Conservation (phyloP, 2,329 filamentous ascomycete species). For the Teratosphaeria epicoccoides region DNA sequence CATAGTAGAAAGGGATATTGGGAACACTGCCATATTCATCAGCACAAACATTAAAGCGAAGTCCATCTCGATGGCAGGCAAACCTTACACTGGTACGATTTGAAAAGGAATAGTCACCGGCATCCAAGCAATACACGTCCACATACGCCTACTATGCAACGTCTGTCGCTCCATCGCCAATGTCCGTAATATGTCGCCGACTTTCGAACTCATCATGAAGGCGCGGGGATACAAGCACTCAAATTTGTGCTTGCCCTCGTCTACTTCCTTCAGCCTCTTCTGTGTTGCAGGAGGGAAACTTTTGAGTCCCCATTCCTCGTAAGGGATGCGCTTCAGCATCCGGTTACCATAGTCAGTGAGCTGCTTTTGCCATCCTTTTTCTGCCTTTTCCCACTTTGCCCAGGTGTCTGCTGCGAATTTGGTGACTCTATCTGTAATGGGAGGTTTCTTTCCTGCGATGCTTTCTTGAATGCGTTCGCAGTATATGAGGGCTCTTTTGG, state of each 20-base stretch:
- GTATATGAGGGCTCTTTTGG: constrained; percentile 81
- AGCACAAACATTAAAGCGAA: constrained; percentile 1
- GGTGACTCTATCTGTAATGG: constrained; percentile 59
- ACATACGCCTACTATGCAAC: constrained; percentile 64
- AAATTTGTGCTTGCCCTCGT: constrained; percentile 55
- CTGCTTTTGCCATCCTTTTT: constrained; percentile 66
- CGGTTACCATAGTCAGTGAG: constrained; percentile 80
- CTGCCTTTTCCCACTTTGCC: constrained; percentile 74
- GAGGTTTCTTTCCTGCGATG: constrained; percentile 39
- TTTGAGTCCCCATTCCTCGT: constrained; percentile 96
- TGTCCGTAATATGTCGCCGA: constrained; percentile 54
- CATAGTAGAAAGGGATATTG: constrained; percentile 94
- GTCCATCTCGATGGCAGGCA: constrained; percentile 1
- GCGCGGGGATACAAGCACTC: constrained; percentile 11
- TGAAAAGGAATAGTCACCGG: constrained; percentile 75
- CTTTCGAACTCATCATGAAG: constrained; percentile 21
- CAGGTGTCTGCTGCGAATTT: constrained; percentile 65
- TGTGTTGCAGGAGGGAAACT: constrained; percentile 75
- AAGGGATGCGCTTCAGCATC: constrained; percentile 77
- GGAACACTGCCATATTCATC: constrained; percentile 52
- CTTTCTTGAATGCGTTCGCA: constrained; percentile 55
- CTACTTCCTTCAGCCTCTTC: constrained; percentile 52
- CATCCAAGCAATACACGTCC: constrained; percentile 73
- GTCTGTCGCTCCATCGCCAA: constrained; percentile 72
- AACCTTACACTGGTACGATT: constrained; percentile 68